Evolutionary conservation across 108 stramenopile genomes (phyloP).

Genomic region (Cylindrotheca closterium): DNA sequence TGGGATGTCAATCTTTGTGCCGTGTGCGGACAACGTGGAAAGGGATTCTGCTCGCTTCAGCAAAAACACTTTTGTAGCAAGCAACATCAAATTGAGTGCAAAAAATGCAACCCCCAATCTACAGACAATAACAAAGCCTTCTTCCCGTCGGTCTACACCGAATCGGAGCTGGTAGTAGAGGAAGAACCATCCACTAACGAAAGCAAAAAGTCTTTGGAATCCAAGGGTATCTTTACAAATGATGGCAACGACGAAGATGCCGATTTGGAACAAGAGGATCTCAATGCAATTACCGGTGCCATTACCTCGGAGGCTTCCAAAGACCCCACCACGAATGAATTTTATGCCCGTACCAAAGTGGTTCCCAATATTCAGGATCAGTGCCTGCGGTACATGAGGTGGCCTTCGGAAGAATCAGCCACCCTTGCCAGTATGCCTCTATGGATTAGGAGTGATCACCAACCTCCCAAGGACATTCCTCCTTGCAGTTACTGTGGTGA

Average conservation of each 20-base stretch:
- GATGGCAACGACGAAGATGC: slow-evolving; percentile 52
- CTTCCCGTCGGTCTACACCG: slow-evolving; percentile 67
- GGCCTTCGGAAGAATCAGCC: slow-evolving; percentile 32
- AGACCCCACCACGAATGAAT: slow-evolving; percentile 71
- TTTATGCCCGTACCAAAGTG: slow-evolving; percentile 58
- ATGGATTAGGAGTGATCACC: slow-evolving; percentile 66
- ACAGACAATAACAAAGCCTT: slow-evolving; percentile 16
- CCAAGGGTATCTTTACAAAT: slow-evolving; percentile 29
- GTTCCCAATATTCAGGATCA: slow-evolving; percentile 65
- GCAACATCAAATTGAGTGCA: slow-evolving; percentile 78
- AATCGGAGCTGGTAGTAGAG: slow-evolving; percentile 81
- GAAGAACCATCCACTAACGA: slow-evolving; percentile 58
- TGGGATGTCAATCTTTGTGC: slow-evolving; percentile 63
- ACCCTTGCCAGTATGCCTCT: slow-evolving; percentile 34
- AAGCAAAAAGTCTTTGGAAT: slow-evolving; percentile 14
- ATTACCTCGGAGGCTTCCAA: slow-evolving; percentile 46
- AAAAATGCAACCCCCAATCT: too few relatives aligned
- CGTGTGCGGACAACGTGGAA: slow-evolving; percentile 67
- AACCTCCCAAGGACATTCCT: slow-evolving; percentile 41
- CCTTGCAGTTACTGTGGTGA: slow-evolving; percentile 71
- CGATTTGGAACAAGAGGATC: slow-evolving; percentile 75
- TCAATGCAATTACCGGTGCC: slow-evolving; percentile 69
- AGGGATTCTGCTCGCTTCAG: slow-evolving; percentile 70
- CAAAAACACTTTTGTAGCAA: slow-evolving; percentile 57
- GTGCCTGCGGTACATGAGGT: slow-evolving; percentile 75